Conservation (phyloP, 345 rosid genomes). For the Capsella bursapastoris region DNA sequence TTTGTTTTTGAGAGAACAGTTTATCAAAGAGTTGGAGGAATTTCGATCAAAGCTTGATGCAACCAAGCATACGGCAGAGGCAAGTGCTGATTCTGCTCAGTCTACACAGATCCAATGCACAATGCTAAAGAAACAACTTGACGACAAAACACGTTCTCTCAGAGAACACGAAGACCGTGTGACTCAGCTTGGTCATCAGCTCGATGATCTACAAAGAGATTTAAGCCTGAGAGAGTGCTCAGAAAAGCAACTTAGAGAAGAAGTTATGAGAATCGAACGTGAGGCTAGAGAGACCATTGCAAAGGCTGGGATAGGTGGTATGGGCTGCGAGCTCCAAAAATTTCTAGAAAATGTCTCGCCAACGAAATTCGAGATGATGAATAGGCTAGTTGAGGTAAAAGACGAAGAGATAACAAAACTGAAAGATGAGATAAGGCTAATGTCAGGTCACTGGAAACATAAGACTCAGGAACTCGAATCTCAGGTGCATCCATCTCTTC, state of each 20-base stretch:
- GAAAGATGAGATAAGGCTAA: slow-evolving; percentile 71
- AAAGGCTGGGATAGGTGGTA: slow-evolving; percentile 54
- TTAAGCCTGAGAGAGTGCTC: slow-evolving; percentile 73
- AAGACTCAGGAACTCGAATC: slow-evolving; percentile 77
- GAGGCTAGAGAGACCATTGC: slow-evolving; percentile 70
- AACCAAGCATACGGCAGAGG: slow-evolving; percentile 67
- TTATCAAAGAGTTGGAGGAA: slow-evolving; percentile 64
- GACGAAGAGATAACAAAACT: slow-evolving; percentile 71
- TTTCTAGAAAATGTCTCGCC: slow-evolving; percentile 64
- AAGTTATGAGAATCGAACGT: slow-evolving; percentile 66
- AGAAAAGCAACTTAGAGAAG: slow-evolving; percentile 75
- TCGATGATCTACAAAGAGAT: slow-evolving; percentile 71
- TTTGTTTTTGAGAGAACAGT: slow-evolving; percentile 47
- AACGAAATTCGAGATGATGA: slow-evolving; percentile 61
- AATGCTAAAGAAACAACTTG: slow-evolving; percentile 62
- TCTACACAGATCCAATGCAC: slow-evolving; percentile 67
- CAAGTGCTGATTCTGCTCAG: slow-evolving; percentile 75
- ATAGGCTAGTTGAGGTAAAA: slow-evolving; percentile 56
- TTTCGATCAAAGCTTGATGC: slow-evolving; percentile 62
- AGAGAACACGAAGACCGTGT: slow-evolving; percentile 77
- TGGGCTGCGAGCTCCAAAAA: slow-evolving; percentile 55
- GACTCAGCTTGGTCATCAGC: slow-evolving; percentile 60
- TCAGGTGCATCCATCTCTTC: slow-evolving; percentile 52
- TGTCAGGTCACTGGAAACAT: slow-evolving; percentile 84
- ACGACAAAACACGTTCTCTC: slow-evolving; percentile 65